Evolutionary conservation across 768 basidiomycete genomes (phyloP).

Genomic region (Mycena crocata): DNA sequence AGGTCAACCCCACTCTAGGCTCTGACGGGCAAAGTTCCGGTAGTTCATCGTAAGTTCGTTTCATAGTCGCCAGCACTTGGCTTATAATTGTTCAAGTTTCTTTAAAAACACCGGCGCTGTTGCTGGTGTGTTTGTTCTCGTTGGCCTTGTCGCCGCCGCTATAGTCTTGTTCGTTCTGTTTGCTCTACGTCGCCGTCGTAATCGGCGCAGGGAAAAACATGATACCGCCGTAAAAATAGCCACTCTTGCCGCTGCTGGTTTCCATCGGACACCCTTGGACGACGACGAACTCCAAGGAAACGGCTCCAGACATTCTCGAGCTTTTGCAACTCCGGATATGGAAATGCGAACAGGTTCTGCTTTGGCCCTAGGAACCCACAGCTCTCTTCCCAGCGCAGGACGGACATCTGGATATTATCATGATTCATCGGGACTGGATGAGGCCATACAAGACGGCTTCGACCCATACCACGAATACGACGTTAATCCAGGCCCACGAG

Average conservation of each 20-base stretch:
- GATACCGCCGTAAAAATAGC: constrained; percentile 81
- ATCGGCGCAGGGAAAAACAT: constrained; percentile 70
- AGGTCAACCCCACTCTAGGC: constrained; percentile 79
- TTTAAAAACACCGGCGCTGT: constrained; percentile 92
- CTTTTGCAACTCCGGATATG: constrained; percentile 44
- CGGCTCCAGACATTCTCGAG: constrained; percentile 36
- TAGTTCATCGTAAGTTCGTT: constrained; percentile 62
- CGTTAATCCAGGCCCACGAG: constrained; percentile 43
- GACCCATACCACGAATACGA: constrained; percentile 68
- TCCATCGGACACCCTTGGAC: constrained; percentile 73
- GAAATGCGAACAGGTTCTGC: constrained; percentile 58
- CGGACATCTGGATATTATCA: constrained; percentile 53
- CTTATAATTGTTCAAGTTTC: constrained; percentile 65
- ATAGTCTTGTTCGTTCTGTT: constrained; percentile 80
- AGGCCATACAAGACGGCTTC: constrained; percentile 47
- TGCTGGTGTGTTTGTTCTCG: constrained; percentile 90
- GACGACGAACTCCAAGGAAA: constrained; percentile 67
- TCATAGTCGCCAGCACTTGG: background rate
- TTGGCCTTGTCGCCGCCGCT: constrained; percentile 81
- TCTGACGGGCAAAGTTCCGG: constrained; percentile 55
- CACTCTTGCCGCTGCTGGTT: constrained; percentile 76
- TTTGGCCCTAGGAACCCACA: constrained; percentile 40
- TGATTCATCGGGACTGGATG: constrained; percentile 49
- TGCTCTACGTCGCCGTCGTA: constrained; percentile 72
- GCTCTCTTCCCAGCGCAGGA: constrained; percentile 43